Evolutionary conservation across 441 rosid genomes (phyloP).

Genomic region (Melastoma candidum): DNA sequence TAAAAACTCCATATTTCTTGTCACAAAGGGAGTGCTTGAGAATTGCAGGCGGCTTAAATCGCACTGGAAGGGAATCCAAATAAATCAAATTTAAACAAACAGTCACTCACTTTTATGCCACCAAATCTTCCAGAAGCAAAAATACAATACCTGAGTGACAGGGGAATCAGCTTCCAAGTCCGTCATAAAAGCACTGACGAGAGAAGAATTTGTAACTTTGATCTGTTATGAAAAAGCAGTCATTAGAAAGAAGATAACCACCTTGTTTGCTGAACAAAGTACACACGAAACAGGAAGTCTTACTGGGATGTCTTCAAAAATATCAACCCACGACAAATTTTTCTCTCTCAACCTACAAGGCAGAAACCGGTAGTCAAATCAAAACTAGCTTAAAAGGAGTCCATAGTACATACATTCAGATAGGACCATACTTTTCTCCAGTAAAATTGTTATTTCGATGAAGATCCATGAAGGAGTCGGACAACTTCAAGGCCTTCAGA

Average conservation of each 20-base stretch:
- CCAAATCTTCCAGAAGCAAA: neutral
- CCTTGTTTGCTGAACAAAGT: neutral
- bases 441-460: slow-evolving; percentile 69
- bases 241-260: slow-evolving; percentile 1
- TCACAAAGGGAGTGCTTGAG: slow-evolving; percentile 70
- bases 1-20: slow-evolving; percentile 87
- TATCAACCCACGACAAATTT: slow-evolving; percentile 96
- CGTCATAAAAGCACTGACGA: slow-evolving; percentile 92
- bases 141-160: slow-evolving; percentile 56
- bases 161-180: slow-evolving; percentile 83
- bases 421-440: slow-evolving; percentile 73
- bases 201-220: slow-evolving; percentile 94
- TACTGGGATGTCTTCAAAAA: slow-evolving; percentile 98
- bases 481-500: slow-evolving; percentile 93
- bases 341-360: slow-evolving; percentile 80
- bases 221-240: slow-evolving; percentile 33
- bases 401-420: slow-evolving; percentile 1
- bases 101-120: too few species aligned
- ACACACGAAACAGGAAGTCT: slow-evolving; percentile 17
- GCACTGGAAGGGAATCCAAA: slow-evolving; percentile 31
- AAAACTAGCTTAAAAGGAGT: slow-evolving; percentile 2
- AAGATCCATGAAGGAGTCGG: slow-evolving; percentile 91
- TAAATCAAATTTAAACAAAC: slow-evolving; percentile 1
- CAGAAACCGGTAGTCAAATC: slow-evolving; percentile 12
- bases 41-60: slow-evolving; percentile 86